Percentiles rank a stretch among this genome's conserved stretches.
Evolutionary conservation across 257 asterid genomes (phyloP).

Genomic region (Cinchona pubescens): DNA sequence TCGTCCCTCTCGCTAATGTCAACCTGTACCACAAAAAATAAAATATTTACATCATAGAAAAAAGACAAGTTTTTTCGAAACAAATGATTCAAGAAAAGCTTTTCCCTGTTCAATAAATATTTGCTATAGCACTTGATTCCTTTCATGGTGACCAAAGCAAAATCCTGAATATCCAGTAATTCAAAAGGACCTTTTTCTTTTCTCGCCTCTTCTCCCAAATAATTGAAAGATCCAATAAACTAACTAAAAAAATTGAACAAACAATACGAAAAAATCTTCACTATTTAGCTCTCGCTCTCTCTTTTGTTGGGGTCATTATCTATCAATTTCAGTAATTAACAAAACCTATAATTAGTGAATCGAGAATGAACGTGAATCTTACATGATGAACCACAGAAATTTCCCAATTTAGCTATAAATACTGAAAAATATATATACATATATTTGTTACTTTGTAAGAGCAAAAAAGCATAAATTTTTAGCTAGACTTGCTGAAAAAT

Average conservation of each 20-base stretch:
- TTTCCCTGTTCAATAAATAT: not conserved
- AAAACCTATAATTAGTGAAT: not conserved
- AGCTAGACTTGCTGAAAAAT: not conserved
- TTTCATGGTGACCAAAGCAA: not conserved
- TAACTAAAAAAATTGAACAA: not conserved
- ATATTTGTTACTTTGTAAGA: no score
- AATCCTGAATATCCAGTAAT: not conserved
- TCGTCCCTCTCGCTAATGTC: conserved; percentile 34
- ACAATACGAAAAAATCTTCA: not conserved
- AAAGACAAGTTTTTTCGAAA: not conserved
- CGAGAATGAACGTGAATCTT: not conserved
- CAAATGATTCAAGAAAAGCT: conserved; percentile 3
- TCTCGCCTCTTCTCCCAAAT: not conserved
- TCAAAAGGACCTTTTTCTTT: not conserved
- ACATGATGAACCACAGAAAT: not conserved
- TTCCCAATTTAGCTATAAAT: no score
- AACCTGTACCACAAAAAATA: conserved; percentile 35
- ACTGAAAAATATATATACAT: no score
- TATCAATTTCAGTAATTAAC: not conserved
- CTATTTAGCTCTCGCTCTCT: not conserved
- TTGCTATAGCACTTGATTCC: not conserved
- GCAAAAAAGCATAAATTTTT: not conserved
- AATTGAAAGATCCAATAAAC: not conserved
- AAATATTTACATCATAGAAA: conserved; percentile 7
- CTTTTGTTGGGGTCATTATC: not conserved